phyloP scores from a whole-genome alignment of 305 asterid genomes.

The Fraxinus xanthoxyloides region DNA sequence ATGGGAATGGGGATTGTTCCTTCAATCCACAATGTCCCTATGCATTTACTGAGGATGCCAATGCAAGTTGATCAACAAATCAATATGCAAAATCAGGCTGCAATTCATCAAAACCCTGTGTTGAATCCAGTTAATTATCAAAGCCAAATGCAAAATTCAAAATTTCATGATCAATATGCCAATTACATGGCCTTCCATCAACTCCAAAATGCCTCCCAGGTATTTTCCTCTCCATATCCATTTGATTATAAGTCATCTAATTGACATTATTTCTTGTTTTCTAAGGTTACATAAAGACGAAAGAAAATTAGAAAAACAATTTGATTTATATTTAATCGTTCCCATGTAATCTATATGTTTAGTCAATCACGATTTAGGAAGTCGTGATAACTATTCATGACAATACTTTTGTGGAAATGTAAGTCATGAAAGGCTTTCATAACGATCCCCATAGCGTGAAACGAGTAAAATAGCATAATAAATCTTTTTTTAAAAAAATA shows the following conservation, averaged over 20 bases:
- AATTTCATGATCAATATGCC: conserved; percentile 57
- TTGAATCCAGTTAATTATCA: conserved; percentile 41
- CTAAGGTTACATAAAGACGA: background rate
- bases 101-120: conserved; percentile 29
- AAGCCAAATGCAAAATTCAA: conserved; percentile 43
- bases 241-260: background rate
- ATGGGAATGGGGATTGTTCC: conserved; percentile 56
- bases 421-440: background rate
- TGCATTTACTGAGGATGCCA: conserved; percentile 55
- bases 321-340: background rate
- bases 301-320: no score
- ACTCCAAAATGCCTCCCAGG: conserved; percentile 61
- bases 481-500: no score
- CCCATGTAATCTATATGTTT: background rate
- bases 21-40: conserved; percentile 42
- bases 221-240: conserved; percentile 7
- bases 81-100: conserved; percentile 37
- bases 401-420: background rate
- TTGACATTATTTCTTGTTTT: background rate
- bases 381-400: background rate
- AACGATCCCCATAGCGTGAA: no score
- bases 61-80: conserved; percentile 39
- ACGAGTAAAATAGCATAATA: no score
- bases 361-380: no score
- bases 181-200: conserved; percentile 55